phyloP scores from a whole-genome alignment of 345 rosid genomes.

The Eucalyptus camaldulensis region DNA sequence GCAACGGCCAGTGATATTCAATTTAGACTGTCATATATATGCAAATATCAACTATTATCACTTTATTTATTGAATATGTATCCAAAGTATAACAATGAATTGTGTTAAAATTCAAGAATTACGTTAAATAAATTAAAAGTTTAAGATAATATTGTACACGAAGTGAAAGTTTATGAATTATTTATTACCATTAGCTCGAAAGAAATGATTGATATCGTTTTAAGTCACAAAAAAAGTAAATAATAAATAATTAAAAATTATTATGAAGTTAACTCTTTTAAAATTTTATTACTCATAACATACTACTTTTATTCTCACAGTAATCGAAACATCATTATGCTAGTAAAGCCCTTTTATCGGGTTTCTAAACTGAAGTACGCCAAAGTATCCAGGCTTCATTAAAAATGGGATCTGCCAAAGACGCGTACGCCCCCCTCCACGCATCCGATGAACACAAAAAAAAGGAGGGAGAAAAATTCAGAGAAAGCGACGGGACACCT shows the following conservation, averaged over 20 bases:
- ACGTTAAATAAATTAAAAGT: too few species aligned
- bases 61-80: too few species aligned
- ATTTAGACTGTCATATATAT: accelerated
- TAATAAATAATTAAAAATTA: too few species aligned
- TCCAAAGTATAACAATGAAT: accelerated
- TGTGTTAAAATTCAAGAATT: accelerated
- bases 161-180: accelerated
- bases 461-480: neutral
- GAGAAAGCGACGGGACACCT: neutral
- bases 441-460: neutral
- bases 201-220: too few species aligned
- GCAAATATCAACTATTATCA: too few species aligned
- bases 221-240: too few species aligned
- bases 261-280: accelerated
- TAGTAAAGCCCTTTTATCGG: too few species aligned
- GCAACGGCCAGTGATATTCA: too few species aligned
- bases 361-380: neutral
- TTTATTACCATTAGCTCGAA: too few species aligned
- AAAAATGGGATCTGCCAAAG: neutral
- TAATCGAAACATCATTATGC: accelerated
- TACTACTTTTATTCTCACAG: accelerated
- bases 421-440: neutral
- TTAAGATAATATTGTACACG: accelerated
- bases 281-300: accelerated
- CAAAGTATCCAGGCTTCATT: neutral